Evolutionary conservation across 345 rosid genomes (phyloP).

Genomic region (Eucalyptus regnans): DNA sequence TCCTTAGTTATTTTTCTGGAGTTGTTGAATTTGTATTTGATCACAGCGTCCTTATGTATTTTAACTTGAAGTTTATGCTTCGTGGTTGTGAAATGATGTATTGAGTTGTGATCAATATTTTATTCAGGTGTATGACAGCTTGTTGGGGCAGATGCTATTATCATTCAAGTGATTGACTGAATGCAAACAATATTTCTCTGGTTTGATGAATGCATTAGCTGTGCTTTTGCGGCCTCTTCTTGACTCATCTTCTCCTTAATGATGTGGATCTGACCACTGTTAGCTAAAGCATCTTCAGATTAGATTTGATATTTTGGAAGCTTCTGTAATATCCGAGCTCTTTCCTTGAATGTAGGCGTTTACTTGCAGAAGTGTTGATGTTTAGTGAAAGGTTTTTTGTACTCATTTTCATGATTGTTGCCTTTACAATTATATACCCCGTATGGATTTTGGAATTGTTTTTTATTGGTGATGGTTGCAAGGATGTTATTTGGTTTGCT

Average conservation of each 20-base stretch:
- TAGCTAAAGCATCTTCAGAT: constrained; percentile 34
- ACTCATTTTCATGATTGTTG: background rate
- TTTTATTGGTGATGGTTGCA: background rate
- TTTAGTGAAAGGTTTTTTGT: background rate
- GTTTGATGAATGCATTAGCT: constrained; percentile 73
- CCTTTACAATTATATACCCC: background rate
- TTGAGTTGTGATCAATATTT: constrained; percentile 75
- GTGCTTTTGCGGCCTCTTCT: constrained; percentile 48
- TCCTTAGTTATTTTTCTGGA: background rate
- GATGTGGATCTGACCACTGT: constrained; percentile 51
- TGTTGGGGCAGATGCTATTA: constrained; percentile 88
- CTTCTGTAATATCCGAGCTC: constrained; percentile 13
- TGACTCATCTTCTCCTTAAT: constrained; percentile 35
- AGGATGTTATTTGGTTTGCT: background rate
- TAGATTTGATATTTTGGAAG: constrained; percentile 29
- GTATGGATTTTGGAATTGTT: background rate
- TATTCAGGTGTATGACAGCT: constrained; percentile 92
- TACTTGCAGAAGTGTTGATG: background rate
- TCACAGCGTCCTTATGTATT: no score
- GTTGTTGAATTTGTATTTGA: background rate
- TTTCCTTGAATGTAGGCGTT: constrained; percentile 10
- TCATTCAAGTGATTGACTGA: constrained; percentile 89
- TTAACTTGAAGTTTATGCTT: background rate
- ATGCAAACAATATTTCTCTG: constrained; percentile 66
- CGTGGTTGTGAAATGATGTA: constrained; percentile 34